Conservation (phyloP, 176 grass and related monocot genomes). For the Aegilops umbellulata region DNA sequence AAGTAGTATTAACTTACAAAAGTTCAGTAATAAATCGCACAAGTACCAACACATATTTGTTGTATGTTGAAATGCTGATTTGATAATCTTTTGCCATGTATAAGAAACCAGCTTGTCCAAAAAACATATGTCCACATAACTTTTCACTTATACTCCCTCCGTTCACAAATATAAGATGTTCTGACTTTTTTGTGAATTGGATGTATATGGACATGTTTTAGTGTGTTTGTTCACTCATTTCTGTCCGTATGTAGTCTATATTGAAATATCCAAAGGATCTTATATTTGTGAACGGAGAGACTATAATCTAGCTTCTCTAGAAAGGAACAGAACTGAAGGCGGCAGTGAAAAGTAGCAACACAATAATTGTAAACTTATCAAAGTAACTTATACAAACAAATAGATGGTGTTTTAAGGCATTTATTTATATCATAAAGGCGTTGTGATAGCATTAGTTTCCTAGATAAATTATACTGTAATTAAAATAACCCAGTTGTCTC, state of each 20-base stretch:
- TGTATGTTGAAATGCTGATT: neutral
- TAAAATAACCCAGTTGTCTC: neutral
- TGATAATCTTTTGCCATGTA: neutral
- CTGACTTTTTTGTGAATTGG: too few relatives aligned
- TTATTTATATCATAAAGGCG: neutral
- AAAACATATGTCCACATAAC: constrained; percentile 12
- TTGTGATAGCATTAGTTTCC: neutral
- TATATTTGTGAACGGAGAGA: too few relatives aligned
- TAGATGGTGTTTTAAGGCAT: neutral
- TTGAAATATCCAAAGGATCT: too few relatives aligned
- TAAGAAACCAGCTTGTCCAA: neutral
- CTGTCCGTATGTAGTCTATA: too few relatives aligned
- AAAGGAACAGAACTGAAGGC: neutral
- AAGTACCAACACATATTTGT: neutral
- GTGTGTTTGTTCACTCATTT: too few relatives aligned
- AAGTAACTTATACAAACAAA: neutral
- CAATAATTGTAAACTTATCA: neutral
- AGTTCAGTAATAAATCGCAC: neutral
- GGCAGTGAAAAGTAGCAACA: neutral
- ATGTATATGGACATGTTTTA: too few relatives aligned
- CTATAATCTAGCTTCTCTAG: constrained; percentile 5
- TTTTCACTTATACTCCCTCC: too few relatives aligned
- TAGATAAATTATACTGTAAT: neutral
- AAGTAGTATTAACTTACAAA: neutral
- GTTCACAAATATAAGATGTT: too few relatives aligned